phyloP scores from a whole-genome alignment of 2,329 filamentous ascomycete genomes.

The Penicillium sp. region DNA sequence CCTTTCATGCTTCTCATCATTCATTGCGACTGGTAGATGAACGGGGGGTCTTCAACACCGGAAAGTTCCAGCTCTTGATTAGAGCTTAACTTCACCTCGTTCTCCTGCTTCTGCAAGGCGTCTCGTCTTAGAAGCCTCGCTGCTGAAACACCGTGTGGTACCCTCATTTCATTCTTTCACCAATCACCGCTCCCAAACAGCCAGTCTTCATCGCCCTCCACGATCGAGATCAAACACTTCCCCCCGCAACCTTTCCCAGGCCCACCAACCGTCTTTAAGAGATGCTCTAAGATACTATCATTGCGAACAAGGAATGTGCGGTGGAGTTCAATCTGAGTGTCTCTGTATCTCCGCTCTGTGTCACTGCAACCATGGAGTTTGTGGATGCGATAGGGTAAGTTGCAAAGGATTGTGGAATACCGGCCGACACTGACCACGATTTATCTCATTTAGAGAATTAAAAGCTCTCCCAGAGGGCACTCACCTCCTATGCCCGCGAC shows the following conservation, averaged over 20 bases:
- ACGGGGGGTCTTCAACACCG: neutral
- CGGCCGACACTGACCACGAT: slow-evolving; percentile 8
- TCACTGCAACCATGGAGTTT: slow-evolving; percentile 37
- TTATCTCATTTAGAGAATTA: slow-evolving; percentile 37
- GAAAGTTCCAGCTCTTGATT: neutral
- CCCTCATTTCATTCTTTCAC: neutral
- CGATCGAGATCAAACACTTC: neutral
- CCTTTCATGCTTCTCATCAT: neutral
- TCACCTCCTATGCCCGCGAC: slow-evolving; percentile 68
- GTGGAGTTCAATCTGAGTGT: slow-evolving; percentile 11
- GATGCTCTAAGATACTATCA: slow-evolving; percentile 4
- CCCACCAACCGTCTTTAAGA: neutral
- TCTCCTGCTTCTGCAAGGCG: neutral
- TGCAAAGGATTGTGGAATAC: neutral
- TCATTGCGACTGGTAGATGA: neutral
- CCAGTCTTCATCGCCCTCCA: neutral
- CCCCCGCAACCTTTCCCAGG: neutral
- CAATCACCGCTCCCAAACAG: too few relatives aligned
- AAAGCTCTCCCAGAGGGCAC: slow-evolving; percentile 45
- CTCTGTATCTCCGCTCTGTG: slow-evolving; percentile 6
- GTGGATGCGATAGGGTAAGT: slow-evolving; percentile 44
- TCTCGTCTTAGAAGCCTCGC: neutral
- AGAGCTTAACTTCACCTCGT: neutral
- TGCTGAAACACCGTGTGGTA: neutral
- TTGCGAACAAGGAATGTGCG: slow-evolving; percentile 19